These are phyloP conservation scores for Fistulinella cinereoalba DNA, from an alignment of 1,284 basidiomycete species.

Conservation along the genomic window DNA sequence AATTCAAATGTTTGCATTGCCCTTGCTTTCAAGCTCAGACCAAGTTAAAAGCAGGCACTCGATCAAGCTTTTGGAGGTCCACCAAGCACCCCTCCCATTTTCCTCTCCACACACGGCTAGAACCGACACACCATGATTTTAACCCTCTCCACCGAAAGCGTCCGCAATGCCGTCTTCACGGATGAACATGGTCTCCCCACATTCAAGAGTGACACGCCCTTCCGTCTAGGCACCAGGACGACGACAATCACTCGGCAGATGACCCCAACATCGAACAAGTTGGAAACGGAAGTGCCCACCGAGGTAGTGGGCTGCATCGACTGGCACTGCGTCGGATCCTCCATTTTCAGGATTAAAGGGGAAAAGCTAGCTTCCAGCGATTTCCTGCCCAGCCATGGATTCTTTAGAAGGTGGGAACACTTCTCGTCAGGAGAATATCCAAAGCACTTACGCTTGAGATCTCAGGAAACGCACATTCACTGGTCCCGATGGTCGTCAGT, in stretches of 20 bases:
- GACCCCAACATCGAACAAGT: neutral
- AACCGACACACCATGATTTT: conserved; percentile 31
- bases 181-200: conserved; percentile 22
- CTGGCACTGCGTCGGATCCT: conserved; percentile 21
- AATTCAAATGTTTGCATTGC: too few species aligned
- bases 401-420: conserved; percentile 19
- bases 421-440: too few species aligned
- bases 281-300: conserved; percentile 1
- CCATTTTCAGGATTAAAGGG: conserved; percentile 21
- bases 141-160: conserved; percentile 21
- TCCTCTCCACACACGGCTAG: neutral
- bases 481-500: conserved; percentile 22
- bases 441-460: too few species aligned
- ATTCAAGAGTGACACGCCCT: conserved; percentile 26
- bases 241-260: conserved; percentile 20
- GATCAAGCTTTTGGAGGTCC: neutral
- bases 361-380: conserved; percentile 14
- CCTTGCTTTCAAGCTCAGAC: too few species aligned
- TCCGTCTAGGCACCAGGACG: conserved; percentile 22
- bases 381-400: conserved; percentile 20
- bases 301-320: conserved; percentile 20
- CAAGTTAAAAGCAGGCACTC: too few species aligned
- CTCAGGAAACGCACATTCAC: conserved; percentile 29
- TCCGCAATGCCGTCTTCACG: conserved; percentile 27
- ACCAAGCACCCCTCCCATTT: neutral